Base-by-base conservation (phyloP, 257 asterid species). In the Gentiana dahurica region DNA sequence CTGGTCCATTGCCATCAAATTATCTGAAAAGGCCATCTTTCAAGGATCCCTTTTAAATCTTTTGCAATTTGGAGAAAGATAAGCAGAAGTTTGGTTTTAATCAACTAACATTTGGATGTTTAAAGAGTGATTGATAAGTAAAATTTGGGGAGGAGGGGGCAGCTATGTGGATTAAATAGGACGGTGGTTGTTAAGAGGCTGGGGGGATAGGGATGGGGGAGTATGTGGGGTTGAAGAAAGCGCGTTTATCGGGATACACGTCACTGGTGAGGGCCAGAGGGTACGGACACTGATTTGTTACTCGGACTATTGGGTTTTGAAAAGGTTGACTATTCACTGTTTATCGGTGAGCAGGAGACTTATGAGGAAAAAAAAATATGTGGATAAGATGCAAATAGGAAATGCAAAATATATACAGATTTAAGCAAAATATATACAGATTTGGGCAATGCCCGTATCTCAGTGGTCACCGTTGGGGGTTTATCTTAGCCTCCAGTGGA, bases 221-320 rank as follows among this genome's bases (percentile, higher is more conserved):
- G 47, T 32, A 47, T 36, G 37, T 73, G 57, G 57, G 73, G 36
- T 34, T 37, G 71, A 34, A 50, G 65, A 68, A 81, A 79, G 62
- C 97, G 97, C 95, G 95, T 83, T 57, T 35, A 33, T 70, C 12
- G 80, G 84, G 87, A 73, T 91, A 89, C 85, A 94, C 76, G 95
- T 77, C 91, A 55, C 46, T 41, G 9, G 46, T 41, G 46, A 41
- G 46, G 24, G 62, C 63, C 33, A 37, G 11, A 50, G 55, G 69
- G 90, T 77, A 80, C 93, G 84, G 87, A 75, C 57, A 10, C 51
- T 45, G 32, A 38, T 64, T 24, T 24, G 24, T 24, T 24, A 24
- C 24, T 24, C 24, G 24, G 24, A 24, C 24, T 24, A 24, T 24
- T 24, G 24, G 24, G 24, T 24, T 24, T 24, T 24, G 24, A 24